Evolutionary conservation across 768 basidiomycete genomes (phyloP).

Genomic region (Leucocoprinus birnbaumii): DNA sequence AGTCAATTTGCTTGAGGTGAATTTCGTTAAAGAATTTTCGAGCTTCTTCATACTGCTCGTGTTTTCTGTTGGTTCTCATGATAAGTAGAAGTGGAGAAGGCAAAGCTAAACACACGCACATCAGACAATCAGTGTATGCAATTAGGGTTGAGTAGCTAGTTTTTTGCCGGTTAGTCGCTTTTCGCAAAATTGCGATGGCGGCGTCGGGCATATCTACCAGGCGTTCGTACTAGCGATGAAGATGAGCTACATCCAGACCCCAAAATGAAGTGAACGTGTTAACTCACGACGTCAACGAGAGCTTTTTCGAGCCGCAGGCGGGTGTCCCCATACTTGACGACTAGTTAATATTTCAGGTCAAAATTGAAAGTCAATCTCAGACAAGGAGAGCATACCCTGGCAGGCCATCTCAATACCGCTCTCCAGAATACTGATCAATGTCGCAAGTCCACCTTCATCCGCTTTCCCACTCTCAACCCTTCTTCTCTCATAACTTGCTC

Average conservation of each 20-base stretch:
- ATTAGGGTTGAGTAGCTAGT: constrained; percentile 76
- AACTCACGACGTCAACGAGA: constrained; percentile 69
- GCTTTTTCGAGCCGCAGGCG: constrained; percentile 82
- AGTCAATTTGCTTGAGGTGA: constrained; percentile 77
- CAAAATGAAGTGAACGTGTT: neutral
- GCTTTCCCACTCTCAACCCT: constrained; percentile 40
- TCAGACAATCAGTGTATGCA: constrained; percentile 68
- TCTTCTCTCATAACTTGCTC: constrained; percentile 63
- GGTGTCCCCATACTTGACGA: constrained; percentile 67
- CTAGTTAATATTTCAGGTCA: constrained; percentile 30
- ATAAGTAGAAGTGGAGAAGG: constrained; percentile 7
- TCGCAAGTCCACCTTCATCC: constrained; percentile 49
- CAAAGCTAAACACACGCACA: constrained; percentile 41
- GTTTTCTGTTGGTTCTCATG: constrained; percentile 44
- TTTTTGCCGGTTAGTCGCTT: constrained; percentile 63
- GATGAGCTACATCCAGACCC: neutral
- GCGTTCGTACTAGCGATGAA: constrained; percentile 39
- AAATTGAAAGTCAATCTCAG: neutral
- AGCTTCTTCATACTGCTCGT: constrained; percentile 53
- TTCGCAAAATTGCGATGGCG: constrained; percentile 61
- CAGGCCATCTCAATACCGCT: constrained; percentile 62
- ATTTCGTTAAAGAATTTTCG: constrained; percentile 67
- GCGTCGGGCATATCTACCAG: constrained; percentile 45
- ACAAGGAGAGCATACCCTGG: constrained; percentile 38
- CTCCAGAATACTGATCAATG: constrained; percentile 55